phyloP scores from a whole-genome alignment of 2,329 filamentous ascomycete genomes.

The Pestalotiopsis sp. region DNA sequence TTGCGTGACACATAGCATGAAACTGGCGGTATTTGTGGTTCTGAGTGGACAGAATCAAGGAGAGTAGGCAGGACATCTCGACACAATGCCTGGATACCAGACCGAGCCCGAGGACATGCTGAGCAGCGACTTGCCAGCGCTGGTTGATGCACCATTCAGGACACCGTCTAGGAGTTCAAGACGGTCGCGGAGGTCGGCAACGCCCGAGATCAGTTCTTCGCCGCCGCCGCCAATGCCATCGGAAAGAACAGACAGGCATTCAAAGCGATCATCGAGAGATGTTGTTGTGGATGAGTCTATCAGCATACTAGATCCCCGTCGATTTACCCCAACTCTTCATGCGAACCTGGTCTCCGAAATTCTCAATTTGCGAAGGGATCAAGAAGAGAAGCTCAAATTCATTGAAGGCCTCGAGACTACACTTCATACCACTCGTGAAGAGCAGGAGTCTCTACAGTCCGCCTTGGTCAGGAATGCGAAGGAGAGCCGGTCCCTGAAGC shows the following conservation, averaged over 20 bases:
- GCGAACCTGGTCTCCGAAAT: constrained; percentile 96
- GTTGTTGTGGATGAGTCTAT: constrained; percentile 68
- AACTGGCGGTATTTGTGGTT: background rate
- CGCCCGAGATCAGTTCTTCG: constrained; percentile 57
- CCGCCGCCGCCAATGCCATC: constrained; percentile 58
- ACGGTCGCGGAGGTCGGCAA: constrained; percentile 67
- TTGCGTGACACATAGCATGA: background rate
- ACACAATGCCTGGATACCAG: constrained; percentile 59
- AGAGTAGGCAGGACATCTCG: background rate
- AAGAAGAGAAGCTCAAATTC: constrained; percentile 84
- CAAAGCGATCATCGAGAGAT: constrained; percentile 60
- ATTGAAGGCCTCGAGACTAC: constrained; percentile 83
- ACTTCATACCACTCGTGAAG: constrained; percentile 70
- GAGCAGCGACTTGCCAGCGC: constrained; percentile 65
- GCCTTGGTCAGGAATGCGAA: constrained; percentile 67
- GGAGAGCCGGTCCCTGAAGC: constrained; percentile 79
- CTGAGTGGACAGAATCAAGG: background rate
- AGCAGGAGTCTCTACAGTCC: constrained; percentile 72
- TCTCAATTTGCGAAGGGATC: constrained; percentile 79
- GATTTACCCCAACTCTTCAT: constrained; percentile 94
- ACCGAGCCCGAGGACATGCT: constrained; percentile 60
- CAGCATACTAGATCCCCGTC: constrained; percentile 79
- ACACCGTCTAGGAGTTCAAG: constrained; percentile 67
- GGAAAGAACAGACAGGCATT: constrained; percentile 45
- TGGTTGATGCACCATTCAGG: constrained; percentile 72